Percentiles rank a stretch among this genome's conserved stretches.
Evolutionary conservation across 257 asterid genomes (phyloP).

Genomic region (Solanum pennellii): DNA sequence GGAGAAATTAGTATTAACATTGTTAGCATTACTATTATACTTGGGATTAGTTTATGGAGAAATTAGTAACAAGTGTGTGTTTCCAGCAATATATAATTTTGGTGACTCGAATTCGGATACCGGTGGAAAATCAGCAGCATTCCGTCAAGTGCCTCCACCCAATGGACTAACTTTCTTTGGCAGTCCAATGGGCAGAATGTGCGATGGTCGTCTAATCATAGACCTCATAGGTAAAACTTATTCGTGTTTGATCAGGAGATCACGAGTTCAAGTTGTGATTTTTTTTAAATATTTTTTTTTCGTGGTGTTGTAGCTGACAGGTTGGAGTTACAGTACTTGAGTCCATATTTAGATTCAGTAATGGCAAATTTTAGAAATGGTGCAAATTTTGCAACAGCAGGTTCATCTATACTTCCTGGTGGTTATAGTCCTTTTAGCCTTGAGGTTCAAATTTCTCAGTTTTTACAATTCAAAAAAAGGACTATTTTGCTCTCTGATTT

Average conservation of each 20-base stretch:
- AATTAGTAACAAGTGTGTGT: not conserved
- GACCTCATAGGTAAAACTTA: conserved; percentile 13
- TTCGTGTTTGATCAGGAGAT: not conserved
- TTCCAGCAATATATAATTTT: conserved; percentile 20
- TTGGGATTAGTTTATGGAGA: not conserved
- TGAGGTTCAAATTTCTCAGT: conserved; percentile 26
- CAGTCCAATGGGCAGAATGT: conserved; percentile 22
- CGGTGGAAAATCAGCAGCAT: conserved; percentile 24
- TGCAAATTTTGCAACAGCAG: conserved; percentile 28
- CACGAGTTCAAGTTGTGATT: not conserved
- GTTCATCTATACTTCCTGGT: conserved; percentile 27
- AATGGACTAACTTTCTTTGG: conserved; percentile 30
- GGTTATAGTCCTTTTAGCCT: conserved; percentile 33
- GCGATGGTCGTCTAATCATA: conserved; percentile 26
- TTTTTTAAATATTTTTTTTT: not conserved
- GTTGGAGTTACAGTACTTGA: conserved; percentile 12
- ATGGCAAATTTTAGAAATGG: conserved; percentile 20
- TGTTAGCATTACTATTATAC: not conserved
- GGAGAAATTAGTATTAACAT: not conserved
- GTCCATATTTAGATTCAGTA: conserved; percentile 25
- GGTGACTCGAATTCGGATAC: conserved; percentile 32
- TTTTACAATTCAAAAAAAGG: conserved; percentile 29
- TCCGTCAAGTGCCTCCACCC: conserved; percentile 11
- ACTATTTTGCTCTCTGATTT: not conserved
- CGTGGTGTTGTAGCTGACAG: conserved; percentile 11